Evolutionary conservation across 257 asterid genomes (phyloP).

Genomic region (Misopates orontium): DNA sequence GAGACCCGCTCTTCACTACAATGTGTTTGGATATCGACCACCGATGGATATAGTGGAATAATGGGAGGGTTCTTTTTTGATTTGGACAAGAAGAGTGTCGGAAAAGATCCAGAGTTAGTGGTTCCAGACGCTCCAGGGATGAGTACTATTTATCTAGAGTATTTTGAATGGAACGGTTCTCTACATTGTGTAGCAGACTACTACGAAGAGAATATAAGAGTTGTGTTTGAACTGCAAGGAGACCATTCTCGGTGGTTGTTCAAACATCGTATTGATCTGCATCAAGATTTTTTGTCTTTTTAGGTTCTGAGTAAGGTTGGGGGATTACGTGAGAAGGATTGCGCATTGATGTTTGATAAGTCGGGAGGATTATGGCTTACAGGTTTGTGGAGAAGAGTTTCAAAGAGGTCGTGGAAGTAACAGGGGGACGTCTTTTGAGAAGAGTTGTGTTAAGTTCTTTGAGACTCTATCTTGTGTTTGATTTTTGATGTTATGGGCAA

Average conservation of each 20-base stretch:
- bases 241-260: constrained; percentile 25
- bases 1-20: constrained; percentile 32
- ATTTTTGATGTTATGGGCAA: no score
- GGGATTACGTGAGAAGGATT: constrained; percentile 2
- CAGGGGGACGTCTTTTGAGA: constrained; percentile 19
- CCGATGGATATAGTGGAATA: constrained; percentile 34
- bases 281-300: constrained; percentile 2
- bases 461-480: constrained; percentile 29
- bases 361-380: constrained; percentile 25
- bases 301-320: constrained; percentile 17
- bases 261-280: constrained; percentile 16
- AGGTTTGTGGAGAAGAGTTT: constrained; percentile 25
- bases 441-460: constrained; percentile 21
- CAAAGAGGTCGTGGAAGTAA: constrained; percentile 26
- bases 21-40: constrained; percentile 20
- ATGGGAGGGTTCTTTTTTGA: constrained; percentile 27
- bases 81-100: constrained; percentile 12
- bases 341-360: constrained; percentile 19
- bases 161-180: not conserved
- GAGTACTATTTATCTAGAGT: not conserved
- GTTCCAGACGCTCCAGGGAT: constrained; percentile 5
- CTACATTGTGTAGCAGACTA: not conserved
- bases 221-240: constrained; percentile 25
- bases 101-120: constrained; percentile 23
- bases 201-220: constrained; percentile 21